Evolutionary conservation across 2,329 filamentous ascomycete genomes (phyloP), one percentile per base, ranked within the genome.

Genomic region (Dothiorella sarmentorum): DNA sequence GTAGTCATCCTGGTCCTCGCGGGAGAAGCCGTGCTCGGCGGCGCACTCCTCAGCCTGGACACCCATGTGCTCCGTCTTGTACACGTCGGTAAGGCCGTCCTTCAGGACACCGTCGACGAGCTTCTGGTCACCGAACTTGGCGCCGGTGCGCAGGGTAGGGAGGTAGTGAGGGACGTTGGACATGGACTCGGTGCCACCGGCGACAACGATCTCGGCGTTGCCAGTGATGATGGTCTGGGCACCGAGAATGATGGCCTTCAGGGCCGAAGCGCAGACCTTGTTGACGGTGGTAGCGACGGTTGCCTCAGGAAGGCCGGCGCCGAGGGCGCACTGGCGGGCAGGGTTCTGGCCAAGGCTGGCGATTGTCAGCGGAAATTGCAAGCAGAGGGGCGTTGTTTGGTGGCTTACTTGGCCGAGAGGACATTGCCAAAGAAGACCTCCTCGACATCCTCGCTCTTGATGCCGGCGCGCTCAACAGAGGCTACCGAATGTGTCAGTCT

Each of bases 361-460:
- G 58, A 65, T 22, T 10, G 44, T 51, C 22, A 49, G 29, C 42
- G 63, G 24, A 61, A 49, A 35, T 58, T 7, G 51, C 10, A 31
- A 1, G 31, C 15, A 29, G 18, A 7, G 13, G 7, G 29, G 26
- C 4, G 3, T 26, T 24, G 24, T 31, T 47, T 11, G n/a, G 33
- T 38, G 35, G 29, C 82, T 68, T 83, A 96, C 92, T 93, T 92
- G 74, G 93, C 94, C 61, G 92, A 96, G 69, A 99, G 84, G 66
- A 99, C 94, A 81, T 99, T 99, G 76, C 94, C 94, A 72, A 97
- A 95, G 82, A 94, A 95, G 72, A 99, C 91, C 76, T 99, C 94
- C 73, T 99, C 86, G 60, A 99, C 90, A 73, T 96, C 85, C 69
- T 91, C 85, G 58, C 91, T 83, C 79, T 95, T 92, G 78, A 99